Conservation (phyloP, 352 stramenopile genomes). For the Globisporangium ultimum region DNA sequence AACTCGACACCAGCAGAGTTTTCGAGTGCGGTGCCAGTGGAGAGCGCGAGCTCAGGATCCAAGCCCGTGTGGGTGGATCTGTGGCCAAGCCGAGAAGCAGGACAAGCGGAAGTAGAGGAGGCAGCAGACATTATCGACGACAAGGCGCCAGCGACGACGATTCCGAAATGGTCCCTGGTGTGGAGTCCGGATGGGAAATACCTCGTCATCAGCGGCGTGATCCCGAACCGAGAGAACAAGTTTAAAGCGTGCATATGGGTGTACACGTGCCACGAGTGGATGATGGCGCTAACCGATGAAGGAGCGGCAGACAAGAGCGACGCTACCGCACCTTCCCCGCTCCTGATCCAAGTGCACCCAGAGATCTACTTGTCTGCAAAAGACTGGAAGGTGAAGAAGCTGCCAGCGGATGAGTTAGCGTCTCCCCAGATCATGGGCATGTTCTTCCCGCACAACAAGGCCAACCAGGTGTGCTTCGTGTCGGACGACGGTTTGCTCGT, state of each 20-base stretch:
- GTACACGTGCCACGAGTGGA: constrained; percentile 34
- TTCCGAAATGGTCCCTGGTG: constrained; percentile 23
- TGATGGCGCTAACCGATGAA: constrained; percentile 17
- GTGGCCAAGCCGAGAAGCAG: background rate
- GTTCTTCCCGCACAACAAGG: constrained; percentile 39
- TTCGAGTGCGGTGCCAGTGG: background rate
- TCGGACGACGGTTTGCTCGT: constrained; percentile 38
- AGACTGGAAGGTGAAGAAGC: constrained; percentile 28
- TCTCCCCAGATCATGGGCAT: constrained; percentile 23
- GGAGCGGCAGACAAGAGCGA: background rate
- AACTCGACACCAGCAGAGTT: background rate
- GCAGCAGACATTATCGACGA: background rate
- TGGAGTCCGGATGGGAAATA: constrained; percentile 58
- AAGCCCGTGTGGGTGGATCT: constrained; percentile 14
- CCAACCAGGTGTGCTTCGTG: constrained; percentile 39
- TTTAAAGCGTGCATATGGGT: constrained; percentile 40
- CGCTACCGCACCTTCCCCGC: background rate
- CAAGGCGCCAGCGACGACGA: background rate
- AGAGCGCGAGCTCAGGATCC: background rate
- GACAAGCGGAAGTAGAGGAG: background rate
- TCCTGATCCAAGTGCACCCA: constrained; percentile 35
- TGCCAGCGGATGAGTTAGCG: background rate
- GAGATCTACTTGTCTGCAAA: constrained; percentile 33
- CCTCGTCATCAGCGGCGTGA: constrained; percentile 38
- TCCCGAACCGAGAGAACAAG: constrained; percentile 16